Evolutionary conservation across 306 rosid species (phyloP), one percentile per base, ranked within the genome.

Genomic region (Trifolium repens): DNA sequence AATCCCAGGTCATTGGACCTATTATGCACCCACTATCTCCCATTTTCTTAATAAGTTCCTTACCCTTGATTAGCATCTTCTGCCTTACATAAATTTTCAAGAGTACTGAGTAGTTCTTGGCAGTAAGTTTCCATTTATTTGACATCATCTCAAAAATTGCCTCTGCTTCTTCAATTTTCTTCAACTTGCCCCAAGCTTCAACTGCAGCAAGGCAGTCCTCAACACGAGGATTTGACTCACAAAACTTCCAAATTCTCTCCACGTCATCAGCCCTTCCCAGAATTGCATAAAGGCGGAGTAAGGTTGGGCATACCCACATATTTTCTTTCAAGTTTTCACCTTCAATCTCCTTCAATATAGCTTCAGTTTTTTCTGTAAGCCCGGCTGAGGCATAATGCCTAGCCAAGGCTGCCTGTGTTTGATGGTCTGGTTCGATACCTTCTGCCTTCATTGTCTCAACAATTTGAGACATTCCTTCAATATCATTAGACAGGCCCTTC

Each of bases 161-260:
- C 76, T 91, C 98, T 10, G 97, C 97, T 81, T 88, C 78, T 64
- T 82, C 80, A 69, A 94, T 53, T 40, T 86, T 87, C 22, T 88
- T 82, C 82, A 94, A 78, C 79, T 43, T 88, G 72, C 98, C 98
- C 82, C 81, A 94, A 16, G 98, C 92, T 72, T 80, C 87, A 15
- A 94, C 79, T 73, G 90, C 96, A 69, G 88, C 91, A 76, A 79
- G 12, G 79, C 89, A 84, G 43, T 86, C 90, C 0, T 42, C 78
- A 17, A 74, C 4, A 30, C 32, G 65, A 75, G 96, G 90, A 35
- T 78, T 86, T 22, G 86, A 49, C 80, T 85, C 78, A 10, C 96
- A 84, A 16, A 66, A 65, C 79, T 88, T 67, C 98, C 98, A 94
- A 75, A 90, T 66, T 68, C 94, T 85, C 73, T 75, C 85, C 75